Base-by-base conservation (phyloP, 257 asterid genomes). In the Haberlea rhodopensis region DNA sequence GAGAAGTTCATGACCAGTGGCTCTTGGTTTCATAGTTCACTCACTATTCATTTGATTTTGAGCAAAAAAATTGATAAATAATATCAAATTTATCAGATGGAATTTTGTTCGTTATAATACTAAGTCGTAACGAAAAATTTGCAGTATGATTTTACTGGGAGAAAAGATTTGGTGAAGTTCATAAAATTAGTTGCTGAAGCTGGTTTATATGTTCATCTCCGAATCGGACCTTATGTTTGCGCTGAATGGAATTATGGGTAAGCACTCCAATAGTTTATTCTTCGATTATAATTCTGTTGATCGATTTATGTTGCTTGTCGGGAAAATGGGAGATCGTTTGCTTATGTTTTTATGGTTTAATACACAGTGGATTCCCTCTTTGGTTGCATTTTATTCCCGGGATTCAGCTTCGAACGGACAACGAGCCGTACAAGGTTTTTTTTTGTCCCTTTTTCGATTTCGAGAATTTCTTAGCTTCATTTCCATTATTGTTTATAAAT, bases 171-270 rank as follows among this genome's bases (percentile, higher is more conserved):
- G 60, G 87, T 84, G 24, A 62, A 87, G 59, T 87, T 87, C 61
- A 55, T 87, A 19, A 84, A 82, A 79, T 82, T 87, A 4, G 85
- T 79, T 49, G 81, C 79, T 56, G 82, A 73, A 68, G 79, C 53
- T 67, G 91, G 87, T 23, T 83, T 87, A 19, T 80, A 71, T 69
- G 87, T 73, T 65, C 63, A 79, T 73, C 77, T 84, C 11, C 84
- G 95, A 20, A 73, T 87, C 58, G 95, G 95, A 56, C 95, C 95
- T 57, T 87, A 87, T 60, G 87, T 84, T 56, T 87, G 95, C 74
- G 88, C 87, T 57, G 95, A 87, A 60, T 87, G 95, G 95, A 87
- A 87, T 64, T 87, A 76, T 60, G 95, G 95, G 95, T 87, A 77
- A 73, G 49, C 52, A 0, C 9, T 5, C 1, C 34, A 18, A 45